Percentiles rank a stretch among this genome's conserved stretches.
Evolutionary conservation across 208 protist species (phyloP).

Genomic region (Vickermania ingenoplastis): DNA sequence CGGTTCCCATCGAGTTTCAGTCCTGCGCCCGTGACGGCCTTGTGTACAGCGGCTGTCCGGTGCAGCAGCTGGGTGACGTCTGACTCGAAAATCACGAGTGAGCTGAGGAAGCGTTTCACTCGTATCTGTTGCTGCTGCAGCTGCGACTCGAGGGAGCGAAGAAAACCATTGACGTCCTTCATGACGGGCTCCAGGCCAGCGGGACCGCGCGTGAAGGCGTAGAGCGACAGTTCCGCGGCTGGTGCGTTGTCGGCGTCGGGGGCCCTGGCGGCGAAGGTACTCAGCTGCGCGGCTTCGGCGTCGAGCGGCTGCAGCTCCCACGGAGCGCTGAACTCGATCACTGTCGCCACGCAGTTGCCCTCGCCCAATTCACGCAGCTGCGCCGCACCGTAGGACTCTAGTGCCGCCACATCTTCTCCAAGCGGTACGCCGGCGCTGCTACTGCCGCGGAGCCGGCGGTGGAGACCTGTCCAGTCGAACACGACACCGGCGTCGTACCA

Average conservation of each 20-base stretch:
- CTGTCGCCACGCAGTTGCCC: constrained; percentile 15
- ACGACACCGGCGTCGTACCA: constrained; percentile 60
- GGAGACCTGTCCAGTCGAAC: constrained; percentile 53
- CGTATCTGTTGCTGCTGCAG: constrained; percentile 16
- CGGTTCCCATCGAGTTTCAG: constrained; percentile 26
- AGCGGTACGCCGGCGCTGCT: neutral
- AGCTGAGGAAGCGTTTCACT: constrained; percentile 36
- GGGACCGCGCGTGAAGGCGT: constrained; percentile 39
- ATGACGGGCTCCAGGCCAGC: constrained; percentile 32
- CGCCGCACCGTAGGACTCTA: neutral
- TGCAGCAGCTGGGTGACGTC: constrained; percentile 47
- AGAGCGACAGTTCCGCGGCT: constrained; percentile 5
- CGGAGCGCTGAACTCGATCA: constrained; percentile 34
- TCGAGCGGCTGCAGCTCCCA: constrained; percentile 42
- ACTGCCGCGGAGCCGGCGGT: constrained; percentile 18
- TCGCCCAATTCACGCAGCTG: neutral
- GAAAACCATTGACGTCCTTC: constrained; percentile 30
- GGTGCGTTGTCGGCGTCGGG: neutral
- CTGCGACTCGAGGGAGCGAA: constrained; percentile 28
- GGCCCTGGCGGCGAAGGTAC: constrained; percentile 19
- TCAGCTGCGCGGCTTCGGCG: constrained; percentile 34
- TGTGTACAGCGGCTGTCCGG: constrained; percentile 44
- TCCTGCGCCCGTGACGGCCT: constrained; percentile 35
- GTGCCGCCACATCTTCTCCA: neutral
- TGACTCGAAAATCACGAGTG: constrained; percentile 25